Evolutionary conservation across 2,329 filamentous ascomycete species (phyloP).

Genomic region (Thielaviopsis euricoi): DNA sequence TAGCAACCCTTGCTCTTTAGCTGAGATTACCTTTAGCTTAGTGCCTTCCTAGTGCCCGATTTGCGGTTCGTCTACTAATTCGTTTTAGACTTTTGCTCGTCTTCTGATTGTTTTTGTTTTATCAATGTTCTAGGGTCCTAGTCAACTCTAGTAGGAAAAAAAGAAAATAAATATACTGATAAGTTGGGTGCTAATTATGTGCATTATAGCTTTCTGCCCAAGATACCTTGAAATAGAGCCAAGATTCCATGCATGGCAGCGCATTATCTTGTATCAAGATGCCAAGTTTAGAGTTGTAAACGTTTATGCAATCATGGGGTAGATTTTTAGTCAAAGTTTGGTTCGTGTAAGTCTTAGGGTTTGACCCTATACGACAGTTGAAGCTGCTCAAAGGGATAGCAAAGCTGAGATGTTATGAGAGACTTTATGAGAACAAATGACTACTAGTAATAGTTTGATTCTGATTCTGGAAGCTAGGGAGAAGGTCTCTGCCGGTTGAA

Average conservation of each 20-base stretch:
- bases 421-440: no score
- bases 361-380: neutral
- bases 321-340: neutral
- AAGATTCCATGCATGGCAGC: neutral
- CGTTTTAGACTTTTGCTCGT: no score
- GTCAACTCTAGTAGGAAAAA: neutral
- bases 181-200: neutral
- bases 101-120: neutral
- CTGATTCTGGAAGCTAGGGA: neutral
- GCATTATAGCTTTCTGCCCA: neutral
- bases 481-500: neutral
- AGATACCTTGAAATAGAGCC: neutral
- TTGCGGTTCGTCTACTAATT: neutral
- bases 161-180: no score
- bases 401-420: no score
- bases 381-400: no score
- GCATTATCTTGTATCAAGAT: neutral
- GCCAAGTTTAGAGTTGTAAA: neutral
- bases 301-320: neutral
- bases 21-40: neutral
- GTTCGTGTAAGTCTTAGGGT: neutral
- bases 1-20: neutral
- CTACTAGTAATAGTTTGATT: neutral
- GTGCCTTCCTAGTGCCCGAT: neutral
- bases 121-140: neutral